Evolutionary conservation across 495 filamentous ascomycete species (phyloP), one percentile per base, ranked within the genome.

Genomic region (Jackrogersella multiformis): DNA sequence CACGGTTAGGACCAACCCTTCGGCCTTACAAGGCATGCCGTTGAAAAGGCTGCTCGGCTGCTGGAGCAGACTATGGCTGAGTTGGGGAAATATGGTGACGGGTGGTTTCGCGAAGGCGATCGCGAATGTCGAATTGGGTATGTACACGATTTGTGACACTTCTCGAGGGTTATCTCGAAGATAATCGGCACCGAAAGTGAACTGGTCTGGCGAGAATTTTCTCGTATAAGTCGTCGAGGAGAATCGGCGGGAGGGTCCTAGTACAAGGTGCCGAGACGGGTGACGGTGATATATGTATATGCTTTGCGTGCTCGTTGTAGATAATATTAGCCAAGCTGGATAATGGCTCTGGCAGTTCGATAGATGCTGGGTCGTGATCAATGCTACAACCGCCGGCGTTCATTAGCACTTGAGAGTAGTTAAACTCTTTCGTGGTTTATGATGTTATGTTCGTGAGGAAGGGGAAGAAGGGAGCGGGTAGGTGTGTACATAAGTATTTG

Each of bases 1-100:
- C 77, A 95, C 90, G 59, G 91, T 90, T 71, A 95, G 82, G 77
- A 95, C 89, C 56, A 90, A 85, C 32, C 85, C 85, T 75, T 87
- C 84, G 48, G 73, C 64, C 69, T 75, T 75, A 71, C 67, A 79
- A 91, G 81, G 79, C 84, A 75, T 75, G 41, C 52, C 65, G 68
- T 63, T 41, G n/a, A 61, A 49, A 8, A 59, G 48, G 20, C 64
- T 68, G 70, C 65, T 71, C 73, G 66, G 64, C 64, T 72, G 66
- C 57, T 63, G 44, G 70, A 61, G 65, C 68, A 71, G 68, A 46
- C 68, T 28, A 34, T 45, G 28, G 12, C 15, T 24, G 44, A 61
- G 69, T 71, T 45, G 56, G 23, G 64, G 28, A 64, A 51, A 18
- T 71, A 71, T 71, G 55, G 60, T 64, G 60, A 41, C 26, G 5